These are phyloP conservation scores for Cryptosporidium sp. DNA, from an alignment of 169 alveolate species.

Conservation along the genomic window DNA sequence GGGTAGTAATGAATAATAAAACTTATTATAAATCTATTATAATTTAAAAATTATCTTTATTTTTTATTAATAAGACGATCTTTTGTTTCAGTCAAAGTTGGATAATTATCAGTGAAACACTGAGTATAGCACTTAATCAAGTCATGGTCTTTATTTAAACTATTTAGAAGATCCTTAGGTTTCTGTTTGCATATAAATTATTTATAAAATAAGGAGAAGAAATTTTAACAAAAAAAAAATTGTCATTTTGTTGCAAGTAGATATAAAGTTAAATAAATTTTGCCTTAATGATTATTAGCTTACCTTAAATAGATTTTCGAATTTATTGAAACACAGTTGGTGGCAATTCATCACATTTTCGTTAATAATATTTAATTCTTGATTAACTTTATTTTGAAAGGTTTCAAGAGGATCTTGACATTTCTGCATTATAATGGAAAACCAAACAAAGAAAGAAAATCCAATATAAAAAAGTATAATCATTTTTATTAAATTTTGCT, in stretches of 20 bases:
- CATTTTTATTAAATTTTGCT: too few species aligned
- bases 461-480: too few species aligned
- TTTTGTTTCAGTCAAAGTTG: slow-evolving; percentile 6
- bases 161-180: slow-evolving; percentile 9
- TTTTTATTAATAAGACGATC: not conserved
- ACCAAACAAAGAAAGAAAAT: too few species aligned
- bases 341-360: slow-evolving; percentile 26
- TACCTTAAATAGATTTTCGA: slow-evolving; percentile 29
- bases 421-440: slow-evolving; percentile 6
- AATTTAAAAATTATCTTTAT: not conserved
- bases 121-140: slow-evolving; percentile 12
- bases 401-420: slow-evolving; percentile 28
- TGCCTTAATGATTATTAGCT: not conserved
- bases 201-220: not conserved
- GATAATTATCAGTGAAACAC: slow-evolving; percentile 25
- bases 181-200: not conserved
- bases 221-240: too few species aligned
- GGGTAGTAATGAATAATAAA: not conserved
- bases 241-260: not conserved
- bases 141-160: not conserved
- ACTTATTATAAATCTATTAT: not conserved
- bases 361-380: slow-evolving; percentile 6
- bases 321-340: not conserved
- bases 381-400: slow-evolving; percentile 15
- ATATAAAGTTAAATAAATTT: not conserved